Evolutionary conservation across 345 rosid genomes (phyloP), one percentile per base, ranked within the genome.

Genomic region (Erucastrum elatum): DNA sequence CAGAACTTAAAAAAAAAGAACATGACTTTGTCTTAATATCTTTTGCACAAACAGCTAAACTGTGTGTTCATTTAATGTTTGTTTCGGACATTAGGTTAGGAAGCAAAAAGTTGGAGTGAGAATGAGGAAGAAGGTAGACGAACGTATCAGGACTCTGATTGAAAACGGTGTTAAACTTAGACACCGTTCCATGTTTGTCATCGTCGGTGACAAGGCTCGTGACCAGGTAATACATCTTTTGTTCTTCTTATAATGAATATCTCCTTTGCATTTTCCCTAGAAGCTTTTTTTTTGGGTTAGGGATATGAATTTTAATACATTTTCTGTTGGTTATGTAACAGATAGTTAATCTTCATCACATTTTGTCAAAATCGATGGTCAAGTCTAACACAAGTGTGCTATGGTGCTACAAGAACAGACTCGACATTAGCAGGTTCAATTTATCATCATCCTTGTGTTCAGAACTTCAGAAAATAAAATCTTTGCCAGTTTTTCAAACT

Each of bases 51-150:
- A 29, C 31, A 25, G 26, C 71, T 11, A 44, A 76, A 21, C 27
- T 66, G 64, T 66, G 63, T 66, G 72, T 66, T 31, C 66, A 26
- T 30, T 66, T 13, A 60, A 33, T 7, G 35, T 72, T 72, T 67
- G 35, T 21, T 72, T 60, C 21, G 33, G 56, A 41, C 7, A 33
- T 34, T 11, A 67, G 62, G 59, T 74, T 68, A 80, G 61, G 62
- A 53, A 39, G 10, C 56, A 30, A 53, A 51, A 62, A n/a, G 8
- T 15, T 35, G 4, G 75, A 74, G 62, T n/a, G 51, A 80, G 64
- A 27, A 95, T 95, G 99, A 91, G 91, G 92, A 93, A 95, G 90
- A 95, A 93, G 85, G 98, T 91, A 55, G 98, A 95, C 79, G 99
- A 93, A 21, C 89, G 97, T 10, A 91, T 95, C 70, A 82, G 98